Conservation (phyloP, 2,329 filamentous ascomycete genomes). For the Tetracladium maxilliforme region DNA sequence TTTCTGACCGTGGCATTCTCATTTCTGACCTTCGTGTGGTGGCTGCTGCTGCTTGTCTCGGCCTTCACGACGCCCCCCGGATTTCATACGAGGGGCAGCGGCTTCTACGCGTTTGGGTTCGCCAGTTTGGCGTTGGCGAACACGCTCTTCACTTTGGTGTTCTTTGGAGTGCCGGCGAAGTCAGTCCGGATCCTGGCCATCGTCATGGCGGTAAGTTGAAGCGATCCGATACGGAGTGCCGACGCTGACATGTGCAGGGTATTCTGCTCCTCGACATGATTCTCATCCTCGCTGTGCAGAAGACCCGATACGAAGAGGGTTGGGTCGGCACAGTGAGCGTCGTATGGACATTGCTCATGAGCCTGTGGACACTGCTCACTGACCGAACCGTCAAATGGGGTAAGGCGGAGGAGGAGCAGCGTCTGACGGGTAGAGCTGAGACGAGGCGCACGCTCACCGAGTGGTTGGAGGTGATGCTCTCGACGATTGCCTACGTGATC, state of each 20-base stretch:
- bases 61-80: conserved; percentile 83
- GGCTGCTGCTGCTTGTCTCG: conserved; percentile 76
- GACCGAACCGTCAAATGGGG: conserved; percentile 82
- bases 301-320: conserved; percentile 69
- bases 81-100: conserved; percentile 76
- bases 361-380: conserved; percentile 62
- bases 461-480: conserved; percentile 68
- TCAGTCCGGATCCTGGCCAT: conserved; percentile 61
- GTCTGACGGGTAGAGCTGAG: conserved; percentile 79
- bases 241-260: no score
- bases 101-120: conserved; percentile 80
- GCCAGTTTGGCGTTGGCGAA: conserved; percentile 65
- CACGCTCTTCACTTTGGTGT: conserved; percentile 63
- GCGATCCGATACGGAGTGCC: no score
- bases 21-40: conserved; percentile 69
- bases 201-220: conserved; percentile 46
- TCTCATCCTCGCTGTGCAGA: conserved; percentile 61
- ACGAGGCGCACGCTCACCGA: conserved; percentile 68
- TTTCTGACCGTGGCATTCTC: conserved; percentile 67
- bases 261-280: conserved; percentile 63
- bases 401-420: conserved; percentile 83
- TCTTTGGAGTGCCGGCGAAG: conserved; percentile 75
- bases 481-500: conserved; percentile 55
- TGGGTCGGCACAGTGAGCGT: conserved; percentile 84
- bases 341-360: conserved; percentile 68